A percentile compares a stretch with the other conserved stretches of the same genome.
Evolutionary conservation across 192 early-diverging fungal species (phyloP).

Genomic region (Gorgonomyces haynaldii): DNA sequence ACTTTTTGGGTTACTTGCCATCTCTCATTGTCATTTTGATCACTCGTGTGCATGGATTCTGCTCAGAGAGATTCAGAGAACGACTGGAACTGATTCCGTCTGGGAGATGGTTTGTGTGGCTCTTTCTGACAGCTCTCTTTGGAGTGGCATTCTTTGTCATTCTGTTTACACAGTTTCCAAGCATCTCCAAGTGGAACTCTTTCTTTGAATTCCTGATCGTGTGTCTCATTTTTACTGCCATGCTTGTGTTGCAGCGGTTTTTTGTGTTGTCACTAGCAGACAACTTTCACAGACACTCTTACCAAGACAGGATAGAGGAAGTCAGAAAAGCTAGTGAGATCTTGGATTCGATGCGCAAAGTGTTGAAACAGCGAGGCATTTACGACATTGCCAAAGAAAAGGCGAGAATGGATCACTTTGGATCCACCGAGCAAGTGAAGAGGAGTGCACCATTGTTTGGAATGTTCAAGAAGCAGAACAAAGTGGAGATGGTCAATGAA

Average conservation of each 20-base stretch:
- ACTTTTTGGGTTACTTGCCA: not conserved
- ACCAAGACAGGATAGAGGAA: conserved; percentile 3
- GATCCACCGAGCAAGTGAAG: not conserved
- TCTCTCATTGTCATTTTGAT: not conserved
- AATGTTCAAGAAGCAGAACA: not conserved
- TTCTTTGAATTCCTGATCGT: not conserved
- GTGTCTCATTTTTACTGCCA: not conserved
- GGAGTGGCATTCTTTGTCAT: not conserved
- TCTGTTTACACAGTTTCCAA: not conserved
- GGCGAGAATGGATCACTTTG: not conserved
- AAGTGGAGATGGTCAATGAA: not conserved
- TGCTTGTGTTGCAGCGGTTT: not conserved
- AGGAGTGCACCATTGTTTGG: not conserved
- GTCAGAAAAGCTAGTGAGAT: not conserved
- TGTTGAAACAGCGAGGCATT: not conserved
- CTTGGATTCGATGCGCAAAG: not conserved
- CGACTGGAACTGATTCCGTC: not conserved
- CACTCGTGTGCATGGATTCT: not conserved
- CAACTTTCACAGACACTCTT: conserved; percentile 2
- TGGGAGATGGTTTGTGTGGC: not conserved
- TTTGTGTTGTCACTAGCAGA: conserved; percentile 1
- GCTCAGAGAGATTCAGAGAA: not conserved
- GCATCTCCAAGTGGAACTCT: not conserved
- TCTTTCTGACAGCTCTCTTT: not conserved
- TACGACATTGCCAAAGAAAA: not conserved